Evolutionary conservation across 2,329 filamentous ascomycete genomes (phyloP).

Genomic region (Plectosphaerella plurivora): DNA sequence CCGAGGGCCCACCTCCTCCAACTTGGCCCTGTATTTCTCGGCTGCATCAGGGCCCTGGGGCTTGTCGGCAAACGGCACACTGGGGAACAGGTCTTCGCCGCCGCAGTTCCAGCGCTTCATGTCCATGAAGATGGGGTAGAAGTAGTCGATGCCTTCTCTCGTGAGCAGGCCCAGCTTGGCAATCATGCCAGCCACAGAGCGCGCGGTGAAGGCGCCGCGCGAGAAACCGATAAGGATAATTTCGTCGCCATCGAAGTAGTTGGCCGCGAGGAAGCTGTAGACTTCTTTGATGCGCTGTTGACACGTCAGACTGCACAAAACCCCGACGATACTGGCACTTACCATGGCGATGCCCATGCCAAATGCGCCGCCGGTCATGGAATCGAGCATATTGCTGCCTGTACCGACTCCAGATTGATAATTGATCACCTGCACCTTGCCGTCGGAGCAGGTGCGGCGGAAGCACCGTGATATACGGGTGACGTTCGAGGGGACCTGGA

Average conservation of each 20-base stretch:
- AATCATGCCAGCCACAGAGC: conserved; percentile 52
- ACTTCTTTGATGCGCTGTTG: conserved; percentile 52
- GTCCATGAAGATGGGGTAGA: conserved; percentile 52
- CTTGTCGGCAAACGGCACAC: conserved; percentile 41
- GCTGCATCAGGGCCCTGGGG: conserved; percentile 38
- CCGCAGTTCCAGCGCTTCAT: conserved; percentile 47
- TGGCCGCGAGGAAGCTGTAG: conserved; percentile 58
- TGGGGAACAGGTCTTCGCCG: conserved; percentile 43
- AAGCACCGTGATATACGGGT: conserved; percentile 56
- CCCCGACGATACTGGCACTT: conserved; percentile 3
- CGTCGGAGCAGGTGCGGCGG: conserved; percentile 44
- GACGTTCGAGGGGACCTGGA: conserved; percentile 54
- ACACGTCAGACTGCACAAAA: conserved; percentile 5
- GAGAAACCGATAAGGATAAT: conserved; percentile 55
- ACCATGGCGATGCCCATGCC: conserved; percentile 51
- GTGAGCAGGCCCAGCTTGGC: conserved; percentile 46
- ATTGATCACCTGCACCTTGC: conserved; percentile 52
- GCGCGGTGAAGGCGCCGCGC: conserved; percentile 53
- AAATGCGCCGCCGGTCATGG: conserved; percentile 49
- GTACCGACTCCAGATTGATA: conserved; percentile 60
- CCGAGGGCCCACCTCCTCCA: conserved; percentile 31
- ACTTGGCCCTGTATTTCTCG: conserved; percentile 35
- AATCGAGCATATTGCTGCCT: conserved; percentile 42
- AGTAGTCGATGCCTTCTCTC: conserved; percentile 47
- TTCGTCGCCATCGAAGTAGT: conserved; percentile 55